phyloP scores from a whole-genome alignment of 2,329 filamentous ascomycete genomes.

The Fusarium sp. region DNA sequence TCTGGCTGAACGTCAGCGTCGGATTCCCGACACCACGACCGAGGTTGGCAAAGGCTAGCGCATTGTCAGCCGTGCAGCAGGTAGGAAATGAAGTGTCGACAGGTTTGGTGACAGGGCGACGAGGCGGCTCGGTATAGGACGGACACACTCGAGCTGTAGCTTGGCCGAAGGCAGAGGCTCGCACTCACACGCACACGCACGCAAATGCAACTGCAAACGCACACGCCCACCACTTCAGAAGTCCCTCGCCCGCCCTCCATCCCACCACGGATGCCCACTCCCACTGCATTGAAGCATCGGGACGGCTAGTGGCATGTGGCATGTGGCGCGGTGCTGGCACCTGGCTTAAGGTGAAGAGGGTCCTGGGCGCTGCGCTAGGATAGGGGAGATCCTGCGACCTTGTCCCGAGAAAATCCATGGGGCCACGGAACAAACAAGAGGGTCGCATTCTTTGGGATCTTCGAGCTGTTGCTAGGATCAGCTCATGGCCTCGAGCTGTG shows the following conservation, averaged over 20 bases:
- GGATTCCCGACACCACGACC: constrained; percentile 31
- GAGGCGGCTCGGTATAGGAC: constrained; percentile 27
- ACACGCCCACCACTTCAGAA: constrained; percentile 31
- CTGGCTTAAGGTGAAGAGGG: constrained; percentile 20
- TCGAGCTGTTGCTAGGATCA: neutral
- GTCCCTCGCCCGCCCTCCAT: constrained; percentile 35
- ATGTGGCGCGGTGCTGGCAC: constrained; percentile 35
- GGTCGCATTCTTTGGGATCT: constrained; percentile 17
- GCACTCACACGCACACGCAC: neutral
- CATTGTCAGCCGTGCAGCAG: constrained; percentile 39
- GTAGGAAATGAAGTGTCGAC: constrained; percentile 44
- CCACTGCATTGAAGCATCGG: constrained; percentile 29
- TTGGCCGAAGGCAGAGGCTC: constrained; percentile 25
- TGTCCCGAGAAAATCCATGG: constrained; percentile 7
- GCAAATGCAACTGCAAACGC: neutral
- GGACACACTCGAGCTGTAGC: constrained; percentile 9
- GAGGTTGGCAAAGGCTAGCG: constrained; percentile 37
- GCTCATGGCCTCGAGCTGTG: neutral
- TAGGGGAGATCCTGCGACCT: constrained; percentile 13
- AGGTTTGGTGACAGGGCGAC: constrained; percentile 30
- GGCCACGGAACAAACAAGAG: constrained; percentile 13
- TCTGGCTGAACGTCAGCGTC: constrained; percentile 23
- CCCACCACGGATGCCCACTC: constrained; percentile 23
- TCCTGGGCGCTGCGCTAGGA: constrained; percentile 1
- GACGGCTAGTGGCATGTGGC: constrained; percentile 38